A percentile compares a stretch with the other conserved stretches of the same genome.
phyloP scores from a whole-genome alignment of 164 flowering plant genomes.

The Brasenia schreberi region DNA sequence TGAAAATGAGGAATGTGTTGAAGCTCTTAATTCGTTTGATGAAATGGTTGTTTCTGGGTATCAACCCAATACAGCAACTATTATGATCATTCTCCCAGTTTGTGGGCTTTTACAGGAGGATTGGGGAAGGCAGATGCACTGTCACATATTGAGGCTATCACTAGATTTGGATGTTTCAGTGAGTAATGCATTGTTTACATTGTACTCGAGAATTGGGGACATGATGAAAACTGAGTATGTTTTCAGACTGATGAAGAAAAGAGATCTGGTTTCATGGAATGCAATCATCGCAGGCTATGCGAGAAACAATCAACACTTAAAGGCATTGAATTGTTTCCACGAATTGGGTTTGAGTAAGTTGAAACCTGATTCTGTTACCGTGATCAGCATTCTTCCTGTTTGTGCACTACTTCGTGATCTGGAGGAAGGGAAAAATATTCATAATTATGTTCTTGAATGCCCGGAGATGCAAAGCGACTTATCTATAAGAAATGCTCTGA shows the following conservation, averaged over 20 bases:
- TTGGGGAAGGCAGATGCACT: conserved; percentile 49
- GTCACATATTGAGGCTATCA: conserved; percentile 27
- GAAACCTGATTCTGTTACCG: conserved; percentile 41
- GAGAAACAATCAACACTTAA: conserved; percentile 26
- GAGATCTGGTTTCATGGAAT: conserved; percentile 83
- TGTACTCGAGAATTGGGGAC: conserved; percentile 47
- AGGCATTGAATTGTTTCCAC: conserved; percentile 38
- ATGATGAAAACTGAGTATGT: conserved; percentile 36
- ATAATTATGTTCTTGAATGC: conserved; percentile 34
- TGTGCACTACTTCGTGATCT: conserved; percentile 33
- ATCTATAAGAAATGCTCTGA: conserved; percentile 50
- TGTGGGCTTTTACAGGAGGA: conserved; percentile 30
- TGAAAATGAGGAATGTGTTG: conserved; percentile 30
- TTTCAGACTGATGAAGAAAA: conserved; percentile 32
- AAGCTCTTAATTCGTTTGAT: conserved; percentile 36
- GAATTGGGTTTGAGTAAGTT: conserved; percentile 19
- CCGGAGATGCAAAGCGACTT: conserved; percentile 25
- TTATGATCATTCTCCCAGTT: conserved; percentile 51
- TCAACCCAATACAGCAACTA: conserved; percentile 53
- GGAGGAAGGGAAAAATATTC: conserved; percentile 43
- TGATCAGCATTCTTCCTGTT: conserved; percentile 53
- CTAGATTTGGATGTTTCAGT: conserved; percentile 34
- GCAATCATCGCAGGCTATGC: conserved; percentile 63
- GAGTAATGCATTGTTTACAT: conserved; percentile 53
- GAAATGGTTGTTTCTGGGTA: conserved; percentile 30